Evolutionary conservation across 2,329 filamentous ascomycete species (phyloP), one percentile per base, ranked within the genome.

Genomic region (Fusarium chuoi): DNA sequence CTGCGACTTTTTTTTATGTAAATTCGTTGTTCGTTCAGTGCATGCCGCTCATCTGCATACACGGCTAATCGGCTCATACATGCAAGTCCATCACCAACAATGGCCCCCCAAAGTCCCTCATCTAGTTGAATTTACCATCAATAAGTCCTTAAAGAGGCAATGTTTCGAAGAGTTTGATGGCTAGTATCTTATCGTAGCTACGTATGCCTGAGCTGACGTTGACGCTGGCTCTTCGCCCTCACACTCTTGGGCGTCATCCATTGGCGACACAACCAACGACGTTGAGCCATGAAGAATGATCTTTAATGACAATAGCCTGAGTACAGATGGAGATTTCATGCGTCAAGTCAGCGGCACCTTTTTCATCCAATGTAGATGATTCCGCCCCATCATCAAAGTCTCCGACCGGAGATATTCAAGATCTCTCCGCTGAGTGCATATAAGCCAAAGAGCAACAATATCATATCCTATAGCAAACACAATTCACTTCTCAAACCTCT

Each of bases 351-450:
- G 30, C 63, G 46, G 64, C 18, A 30, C 18, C 44, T 69, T 68
- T 55, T 36, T n/a, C 5, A 24, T 54, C 28, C 28, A 42, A 28
- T 24, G 3, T n/a, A 26, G 15, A 39, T 69, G 18, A 5, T 36
- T 39, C 41, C 26, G 35, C 12, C 18, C 26, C 22, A 61, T 24
- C n/a, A 13, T 7, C 48, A 70, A 79, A 73, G 75, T 78, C 74
- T 77, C 77, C 77, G 77, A 51, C 22, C 75, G 73, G 77, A 71
- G 44, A 55, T 36, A 76, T 78, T 69, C 22, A 39, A 22, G 60
- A 63, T 36, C 33, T 61, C 59, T 69, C 70, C 72, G 75, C 24
- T 3, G 28, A 6, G 5, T 5, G 30, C 68, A 77, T 75, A 75
- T 65, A 66, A 63, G 15, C 24, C 20, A 33, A 44, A 24, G 18